phyloP scores from a whole-genome alignment of 306 rosid species.

The Corylus avellana region DNA sequence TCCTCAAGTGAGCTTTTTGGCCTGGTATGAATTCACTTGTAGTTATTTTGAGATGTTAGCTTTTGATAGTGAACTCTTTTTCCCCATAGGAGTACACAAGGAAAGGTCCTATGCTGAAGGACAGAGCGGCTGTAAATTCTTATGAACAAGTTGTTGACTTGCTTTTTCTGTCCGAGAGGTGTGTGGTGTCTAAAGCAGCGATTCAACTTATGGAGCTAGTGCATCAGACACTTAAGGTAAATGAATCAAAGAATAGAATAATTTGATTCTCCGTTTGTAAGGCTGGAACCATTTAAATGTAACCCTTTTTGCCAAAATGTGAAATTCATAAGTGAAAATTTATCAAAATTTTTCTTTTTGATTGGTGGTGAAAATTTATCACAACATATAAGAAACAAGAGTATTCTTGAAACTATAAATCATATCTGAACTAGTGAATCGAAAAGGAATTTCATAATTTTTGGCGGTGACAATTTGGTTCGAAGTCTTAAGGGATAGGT shows the following conservation, averaged over 20 bases:
- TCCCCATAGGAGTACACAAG: constrained; percentile 56
- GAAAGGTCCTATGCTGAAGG: constrained; percentile 49
- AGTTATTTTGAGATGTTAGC: constrained; percentile 20
- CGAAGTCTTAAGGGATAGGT: background rate
- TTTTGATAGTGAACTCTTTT: constrained; percentile 25
- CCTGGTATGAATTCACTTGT: constrained; percentile 17
- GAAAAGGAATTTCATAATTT: background rate
- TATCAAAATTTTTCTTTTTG: background rate
- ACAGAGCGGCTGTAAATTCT: constrained; percentile 37
- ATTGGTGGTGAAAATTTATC: background rate
- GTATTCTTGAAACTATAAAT: background rate
- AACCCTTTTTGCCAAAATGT: background rate
- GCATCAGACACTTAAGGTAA: constrained; percentile 87
- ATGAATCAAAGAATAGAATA: constrained; percentile 9
- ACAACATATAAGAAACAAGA: background rate
- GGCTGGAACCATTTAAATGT: background rate
- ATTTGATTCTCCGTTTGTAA: background rate
- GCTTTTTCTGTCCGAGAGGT: constrained; percentile 79
- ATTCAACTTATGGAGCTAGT: constrained; percentile 72
- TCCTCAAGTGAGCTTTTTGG: constrained; percentile 61
- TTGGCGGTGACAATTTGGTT: background rate
- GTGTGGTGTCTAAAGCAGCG: constrained; percentile 85
- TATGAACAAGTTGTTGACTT: constrained; percentile 64
- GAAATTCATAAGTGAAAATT: background rate
- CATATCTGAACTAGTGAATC: background rate